Base-by-base conservation (phyloP, 805 yeast genomes). In the Monosporozyma aquatica region DNA sequence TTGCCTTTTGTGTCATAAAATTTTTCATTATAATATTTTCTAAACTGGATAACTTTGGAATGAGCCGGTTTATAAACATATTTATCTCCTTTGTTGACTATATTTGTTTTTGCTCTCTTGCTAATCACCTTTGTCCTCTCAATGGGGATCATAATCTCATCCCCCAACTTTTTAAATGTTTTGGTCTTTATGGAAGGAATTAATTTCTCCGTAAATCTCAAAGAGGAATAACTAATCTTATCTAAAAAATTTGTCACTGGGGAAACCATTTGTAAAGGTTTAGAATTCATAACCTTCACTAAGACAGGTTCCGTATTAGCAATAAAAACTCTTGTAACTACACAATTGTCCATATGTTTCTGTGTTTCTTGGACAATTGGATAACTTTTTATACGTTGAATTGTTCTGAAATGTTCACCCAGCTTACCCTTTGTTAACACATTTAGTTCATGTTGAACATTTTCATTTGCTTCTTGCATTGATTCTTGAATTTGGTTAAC, bases 111-210 rank as follows among this genome's bases (percentile, higher is more conserved):
- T 14, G 57, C 60, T 20, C 66, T 58, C 43, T 68, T 68, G 45
- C 62, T 56, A 34, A 61, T 55, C 29, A 64, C 64, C 23, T 63
- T 65, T 9, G 72, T 64, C n/a, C 68, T 65, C 28, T 65, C 68
- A 42, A 72, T 63, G 23, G 92, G 90, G 41, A 67, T 65, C 43
- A 73, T 67, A 21, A 75, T 56, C 2, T 73, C 66, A 38, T 69
- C 69, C 29, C 72, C 68, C 38, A 78, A 54, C 45, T 70, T 74
- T 38, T 66, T 63, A 56, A 69, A 69, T 40, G 75, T 74, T 25
- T 72, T 60, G 2, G 81, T 72, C 64, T 76, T 76, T 43, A 80
- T 62, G 29, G 68, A 65, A 3, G 95, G 95, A 17, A 76, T 64
- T 33, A 64, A 56, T 45, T 61, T 58, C 53, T 87, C 95, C 34